Base-by-base conservation (phyloP, 208 protist genomes). In the Trypanosomatidae sp. region DNA sequence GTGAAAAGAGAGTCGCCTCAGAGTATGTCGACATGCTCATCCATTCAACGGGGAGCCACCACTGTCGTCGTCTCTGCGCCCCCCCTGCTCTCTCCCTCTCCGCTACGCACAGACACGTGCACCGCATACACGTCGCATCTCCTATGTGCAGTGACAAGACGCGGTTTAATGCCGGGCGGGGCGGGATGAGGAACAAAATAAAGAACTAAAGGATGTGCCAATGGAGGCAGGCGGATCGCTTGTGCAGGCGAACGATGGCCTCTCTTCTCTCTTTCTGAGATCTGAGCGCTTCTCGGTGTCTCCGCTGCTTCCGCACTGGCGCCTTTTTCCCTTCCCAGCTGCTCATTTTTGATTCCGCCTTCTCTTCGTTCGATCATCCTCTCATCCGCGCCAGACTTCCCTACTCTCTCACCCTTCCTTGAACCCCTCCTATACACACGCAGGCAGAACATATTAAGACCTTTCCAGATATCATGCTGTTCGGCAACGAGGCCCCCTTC, bases 401-500 rank as follows among this genome's bases (percentile, higher is more conserved):
- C 50, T 58, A 6, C 36, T 13, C 36, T n/a, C 33, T 19, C 25
- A n/a, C 10, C 3, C 39, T 39, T 0, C 28, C 19, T 22, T 69
- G 22, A 12, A 22, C 59, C 30, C 59, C 4, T 25, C 59, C 59
- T 10, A 53, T 15, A 64, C 7, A 25, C 33, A 43, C 28, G n/a
- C 17, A 44, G 41, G 33, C 36, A 47, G n/a, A 66, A 25, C 49
- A 7, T 6, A 28, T 25, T 58, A 52, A 25, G 43, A 30, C n/a
- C 13, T 64, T 33, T 30, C 9, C 39, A 22, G 13, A 64, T 46
- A 56, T 39, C 50, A 85, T 87, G 83, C 74, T 90, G 10, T 91
- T 93, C 76, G 85, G 85, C 41, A 89, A 83, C 46, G 83, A 93
- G 59, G 76, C 82, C 2, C 84, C 85, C 15, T 80, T 93, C n/a